Evolutionary conservation across 1,139 yeast species (phyloP).

Genomic region (Yamadazyma epiphylla): DNA sequence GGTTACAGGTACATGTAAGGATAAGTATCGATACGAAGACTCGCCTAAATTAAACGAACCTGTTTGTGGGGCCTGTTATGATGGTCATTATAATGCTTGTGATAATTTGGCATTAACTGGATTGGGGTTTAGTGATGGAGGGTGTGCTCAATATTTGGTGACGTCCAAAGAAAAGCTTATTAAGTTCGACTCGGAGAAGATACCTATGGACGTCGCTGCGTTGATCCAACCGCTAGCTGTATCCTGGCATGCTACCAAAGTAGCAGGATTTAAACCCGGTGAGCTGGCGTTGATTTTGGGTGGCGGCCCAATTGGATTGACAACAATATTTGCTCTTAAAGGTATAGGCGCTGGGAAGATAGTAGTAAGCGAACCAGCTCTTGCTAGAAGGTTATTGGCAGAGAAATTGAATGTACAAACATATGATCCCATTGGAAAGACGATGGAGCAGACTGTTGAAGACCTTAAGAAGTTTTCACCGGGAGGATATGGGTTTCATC

Average conservation of each 20-base stretch:
- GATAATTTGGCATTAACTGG: conserved; percentile 40
- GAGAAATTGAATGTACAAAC: conserved; percentile 44
- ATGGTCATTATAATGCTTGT: conserved; percentile 47
- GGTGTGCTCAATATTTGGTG: conserved; percentile 40
- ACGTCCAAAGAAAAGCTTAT: conserved; percentile 33
- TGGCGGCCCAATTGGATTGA: conserved; percentile 63
- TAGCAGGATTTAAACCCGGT: conserved; percentile 37
- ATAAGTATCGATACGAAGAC: conserved; percentile 24
- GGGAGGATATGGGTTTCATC: conserved; percentile 52
- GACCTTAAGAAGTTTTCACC: conserved; percentile 37
- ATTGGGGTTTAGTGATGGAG: conserved; percentile 43
- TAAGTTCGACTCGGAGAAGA: conserved; percentile 24
- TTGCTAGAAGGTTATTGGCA: conserved; percentile 51
- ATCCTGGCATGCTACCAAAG: conserved; percentile 45
- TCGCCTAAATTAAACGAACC: conserved; percentile 22
- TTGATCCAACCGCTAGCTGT: conserved; percentile 44
- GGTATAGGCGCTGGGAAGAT: conserved; percentile 53
- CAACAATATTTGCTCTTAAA: conserved; percentile 52
- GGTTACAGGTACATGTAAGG: conserved; percentile 51
- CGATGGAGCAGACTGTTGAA: conserved; percentile 26
- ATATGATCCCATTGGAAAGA: conserved; percentile 42
- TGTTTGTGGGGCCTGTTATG: conserved; percentile 39
- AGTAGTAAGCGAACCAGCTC: conserved; percentile 60
- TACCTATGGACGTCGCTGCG: conserved; percentile 46
- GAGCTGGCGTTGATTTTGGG: conserved; percentile 52